Percentiles rank a stretch among this genome's conserved stretches.
phyloP scores from a whole-genome alignment of 805 yeast species.

The Candida insectalens region DNA sequence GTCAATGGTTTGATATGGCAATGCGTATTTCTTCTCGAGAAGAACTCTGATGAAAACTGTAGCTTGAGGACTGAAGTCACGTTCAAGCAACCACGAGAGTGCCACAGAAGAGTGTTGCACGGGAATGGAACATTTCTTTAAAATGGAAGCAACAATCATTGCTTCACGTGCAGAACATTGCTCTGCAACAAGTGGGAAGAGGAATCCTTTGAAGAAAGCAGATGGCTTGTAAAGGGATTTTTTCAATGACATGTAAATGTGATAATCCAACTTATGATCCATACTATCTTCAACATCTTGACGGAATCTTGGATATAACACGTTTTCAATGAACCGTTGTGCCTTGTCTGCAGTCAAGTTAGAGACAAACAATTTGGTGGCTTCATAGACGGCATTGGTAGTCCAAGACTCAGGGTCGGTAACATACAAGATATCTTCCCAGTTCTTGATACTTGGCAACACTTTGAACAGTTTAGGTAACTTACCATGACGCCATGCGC shows the following conservation, averaged over 20 bases:
- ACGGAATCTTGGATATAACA: conserved; percentile 65
- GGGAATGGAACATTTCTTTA: conserved; percentile 85
- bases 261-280: conserved; percentile 79
- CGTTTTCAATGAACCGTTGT: conserved; percentile 65
- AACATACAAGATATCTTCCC: conserved; percentile 92
- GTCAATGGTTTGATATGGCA: conserved; percentile 94
- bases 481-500: conserved; percentile 91
- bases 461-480: conserved; percentile 95
- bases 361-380: conserved; percentile 88
- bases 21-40: conserved; percentile 89
- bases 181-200: conserved; percentile 83
- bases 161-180: conserved; percentile 92
- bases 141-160: conserved; percentile 85
- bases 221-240: conserved; percentile 94
- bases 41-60: conserved; percentile 85
- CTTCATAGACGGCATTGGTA: conserved; percentile 89
- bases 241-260: conserved; percentile 82
- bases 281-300: conserved; percentile 62
- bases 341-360: conserved; percentile 82
- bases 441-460: conserved; percentile 82
- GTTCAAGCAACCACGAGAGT: conserved; percentile 68
- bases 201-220: conserved; percentile 93
- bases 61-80: conserved; percentile 80
- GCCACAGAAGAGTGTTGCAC: conserved; percentile 96
- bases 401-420: conserved; percentile 94